These are phyloP conservation scores for Cetradonia linearis DNA, from an alignment of 495 filamentous ascomycete species.

Conservation along the genomic window DNA sequence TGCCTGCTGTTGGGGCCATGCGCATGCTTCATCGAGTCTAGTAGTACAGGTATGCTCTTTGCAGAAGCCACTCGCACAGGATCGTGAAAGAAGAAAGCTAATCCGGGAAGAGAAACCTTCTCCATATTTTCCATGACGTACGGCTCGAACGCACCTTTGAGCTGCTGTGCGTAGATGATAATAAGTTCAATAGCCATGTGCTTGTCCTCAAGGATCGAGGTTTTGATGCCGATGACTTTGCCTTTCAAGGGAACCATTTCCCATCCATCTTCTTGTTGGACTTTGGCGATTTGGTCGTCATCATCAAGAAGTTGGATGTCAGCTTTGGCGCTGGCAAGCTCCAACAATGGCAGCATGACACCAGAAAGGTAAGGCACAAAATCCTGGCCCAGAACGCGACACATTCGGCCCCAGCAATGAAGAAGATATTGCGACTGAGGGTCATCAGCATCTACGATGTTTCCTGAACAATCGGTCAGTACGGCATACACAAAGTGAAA, in stretches of 20 bases:
- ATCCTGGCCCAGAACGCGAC: constrained; percentile 77
- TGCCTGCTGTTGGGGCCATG: constrained; percentile 68
- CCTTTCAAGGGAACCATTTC: constrained; percentile 93
- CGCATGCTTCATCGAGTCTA: constrained; percentile 86
- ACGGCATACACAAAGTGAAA: not conserved
- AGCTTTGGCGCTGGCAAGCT: constrained; percentile 88
- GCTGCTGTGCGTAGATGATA: constrained; percentile 88
- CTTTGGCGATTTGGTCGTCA: constrained; percentile 83
- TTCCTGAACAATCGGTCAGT: constrained; percentile 33
- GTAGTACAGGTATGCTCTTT: constrained; percentile 85
- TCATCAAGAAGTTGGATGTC: constrained; percentile 96
- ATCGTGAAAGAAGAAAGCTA: constrained; percentile 99
- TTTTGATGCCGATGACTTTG: constrained; percentile 97
- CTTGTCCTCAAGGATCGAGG: constrained; percentile 93
- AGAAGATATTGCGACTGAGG: constrained; percentile 95
- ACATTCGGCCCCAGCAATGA: constrained; percentile 99
- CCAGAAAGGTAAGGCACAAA: constrained; percentile 86
- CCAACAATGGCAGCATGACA: constrained; percentile 89
- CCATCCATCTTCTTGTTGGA: constrained; percentile 96
- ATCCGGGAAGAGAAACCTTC: constrained; percentile 85
- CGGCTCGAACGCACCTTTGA: constrained; percentile 83
- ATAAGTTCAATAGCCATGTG: constrained; percentile 97
- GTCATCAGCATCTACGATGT: constrained; percentile 84
- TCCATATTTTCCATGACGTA: constrained; percentile 92
- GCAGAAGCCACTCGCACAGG: constrained; percentile 92